Conservation (phyloP, 306 rosid genomes). For the Cucumis hystrix region DNA sequence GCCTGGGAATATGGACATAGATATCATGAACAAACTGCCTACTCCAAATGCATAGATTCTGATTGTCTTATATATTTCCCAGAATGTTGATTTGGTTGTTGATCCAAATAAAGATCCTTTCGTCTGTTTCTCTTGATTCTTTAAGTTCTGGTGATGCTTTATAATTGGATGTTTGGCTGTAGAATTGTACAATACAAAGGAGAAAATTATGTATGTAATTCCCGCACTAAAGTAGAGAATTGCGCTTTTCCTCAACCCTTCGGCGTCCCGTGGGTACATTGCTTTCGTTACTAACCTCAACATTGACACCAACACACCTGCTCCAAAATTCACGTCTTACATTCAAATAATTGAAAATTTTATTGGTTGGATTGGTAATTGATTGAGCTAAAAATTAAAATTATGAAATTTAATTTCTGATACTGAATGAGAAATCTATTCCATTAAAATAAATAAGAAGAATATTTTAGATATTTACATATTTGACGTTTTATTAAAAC, state of each 20-base stretch:
- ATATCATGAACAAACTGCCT: constrained; percentile 40
- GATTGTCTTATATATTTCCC: constrained; percentile 38
- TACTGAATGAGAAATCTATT: too few relatives aligned
- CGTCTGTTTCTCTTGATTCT: constrained; percentile 35
- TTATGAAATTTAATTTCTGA: too few relatives aligned
- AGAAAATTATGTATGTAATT: constrained; percentile 39
- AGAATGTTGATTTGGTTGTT: constrained; percentile 39
- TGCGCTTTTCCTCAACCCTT: constrained; percentile 59
- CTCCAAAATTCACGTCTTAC: too few relatives aligned
- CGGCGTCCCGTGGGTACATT: constrained; percentile 49
- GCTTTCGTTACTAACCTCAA: constrained; percentile 68
- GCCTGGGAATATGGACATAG: constrained; percentile 73
- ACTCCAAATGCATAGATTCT: constrained; percentile 59
- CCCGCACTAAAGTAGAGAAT: constrained; percentile 60
- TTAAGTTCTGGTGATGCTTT: constrained; percentile 48
- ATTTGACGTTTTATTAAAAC: too few relatives aligned
- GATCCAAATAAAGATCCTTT: constrained; percentile 40
- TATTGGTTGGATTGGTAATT: too few relatives aligned
- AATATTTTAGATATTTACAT: too few relatives aligned
- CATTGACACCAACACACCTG: constrained; percentile 63
- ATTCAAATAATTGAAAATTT: too few relatives aligned
- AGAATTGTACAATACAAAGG: constrained; percentile 44
- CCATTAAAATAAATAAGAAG: too few relatives aligned
- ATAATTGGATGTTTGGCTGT: constrained; percentile 57
- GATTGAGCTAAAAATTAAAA: too few relatives aligned